Evolutionary conservation across 1,284 basidiomycete species (phyloP).

Genomic region (Malassezia nana): DNA sequence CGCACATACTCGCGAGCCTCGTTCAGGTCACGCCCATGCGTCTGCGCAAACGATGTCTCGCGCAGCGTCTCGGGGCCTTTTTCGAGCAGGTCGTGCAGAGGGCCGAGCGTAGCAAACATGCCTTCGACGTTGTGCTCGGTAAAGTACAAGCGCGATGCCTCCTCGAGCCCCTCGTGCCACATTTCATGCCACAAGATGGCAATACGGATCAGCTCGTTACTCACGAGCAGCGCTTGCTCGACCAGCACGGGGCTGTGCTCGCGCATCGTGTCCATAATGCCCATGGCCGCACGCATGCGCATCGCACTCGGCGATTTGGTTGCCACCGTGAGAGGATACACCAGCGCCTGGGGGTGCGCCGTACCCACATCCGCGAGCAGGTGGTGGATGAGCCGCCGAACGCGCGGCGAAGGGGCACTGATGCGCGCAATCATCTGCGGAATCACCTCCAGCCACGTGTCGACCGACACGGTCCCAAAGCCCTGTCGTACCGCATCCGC

Average conservation of each 20-base stretch:
- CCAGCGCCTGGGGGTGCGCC: constrained; percentile 92
- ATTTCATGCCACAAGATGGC: constrained; percentile 98
- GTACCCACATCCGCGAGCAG: constrained; percentile 86
- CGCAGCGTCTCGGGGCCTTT: constrained; percentile 90
- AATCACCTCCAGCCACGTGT: constrained; percentile 97
- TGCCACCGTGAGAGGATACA: constrained; percentile 95
- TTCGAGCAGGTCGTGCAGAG: constrained; percentile 86
- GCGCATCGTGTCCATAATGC: constrained; percentile 85
- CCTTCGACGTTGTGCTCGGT: constrained; percentile 97
- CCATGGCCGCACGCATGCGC: constrained; percentile 71
- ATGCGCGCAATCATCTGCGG: constrained; percentile 99
- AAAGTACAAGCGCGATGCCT: constrained; percentile 92
- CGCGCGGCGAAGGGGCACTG: constrained; percentile 79
- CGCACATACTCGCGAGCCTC: constrained; percentile 89
- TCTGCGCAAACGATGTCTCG: constrained; percentile 89
- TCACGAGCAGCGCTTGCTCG: constrained; percentile 82
- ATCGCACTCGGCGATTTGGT: constrained; percentile 83
- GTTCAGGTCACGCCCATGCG: constrained; percentile 81
- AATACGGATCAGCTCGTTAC: constrained; percentile 88
- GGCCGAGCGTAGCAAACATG: constrained; percentile 90
- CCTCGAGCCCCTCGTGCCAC: constrained; percentile 97
- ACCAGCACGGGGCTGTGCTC: constrained; percentile 84
- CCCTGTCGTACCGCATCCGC: constrained; percentile 80
- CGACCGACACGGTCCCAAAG: constrained; percentile 80
- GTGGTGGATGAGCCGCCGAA: constrained; percentile 79